Base-by-base conservation (phyloP, 192 early-diverging fungal genomes). In the Pecoramyces ruminantium region DNA sequence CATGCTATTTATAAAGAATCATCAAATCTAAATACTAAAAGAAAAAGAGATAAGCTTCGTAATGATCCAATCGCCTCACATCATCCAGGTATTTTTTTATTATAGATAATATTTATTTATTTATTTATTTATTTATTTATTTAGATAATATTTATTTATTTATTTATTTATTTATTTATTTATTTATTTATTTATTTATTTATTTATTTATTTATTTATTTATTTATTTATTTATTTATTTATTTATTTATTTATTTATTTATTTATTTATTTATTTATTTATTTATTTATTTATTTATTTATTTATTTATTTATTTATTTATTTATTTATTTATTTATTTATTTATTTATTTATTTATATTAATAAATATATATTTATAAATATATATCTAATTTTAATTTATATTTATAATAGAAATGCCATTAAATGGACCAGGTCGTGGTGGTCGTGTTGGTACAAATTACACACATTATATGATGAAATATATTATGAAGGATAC, bases 381-480 rank as follows among this genome's bases (percentile, higher is more conserved):
- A 4, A 30, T 30, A 8, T 9, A 29, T 29, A 28, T 42, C 29
- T 78, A 40, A 29, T 28, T 28, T 78, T 38, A 30, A 4, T 15
- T 16, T 28, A 29, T 82, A 29, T 29, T 9, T 21, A 29, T 21
- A 78, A 29, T 79, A 85, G 93, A 94, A 40, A 81, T 92, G 81
- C 95, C 95, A 21, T 81, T 94, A 28, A 85, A 85, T 39, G 95
- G 95, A 1, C 95, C 93, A 79, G 96, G 96, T 11, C 86, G 87
- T 67, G 95, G 95, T 29, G 96, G 96, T 40, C 91, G 89, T 78
- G 91, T 97, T n/a, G 96, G 94, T 78, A 90, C 88, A 38, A 97
- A 91, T 81, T 81, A 90, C 38, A 93, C 93, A 1, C 94, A 97
- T 84, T 93, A 94, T 81, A 92, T 97, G 25, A 92, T 98, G 87